Conservation (phyloP, 2,329 filamentous ascomycete species). For the Trichoderma gracile region DNA sequence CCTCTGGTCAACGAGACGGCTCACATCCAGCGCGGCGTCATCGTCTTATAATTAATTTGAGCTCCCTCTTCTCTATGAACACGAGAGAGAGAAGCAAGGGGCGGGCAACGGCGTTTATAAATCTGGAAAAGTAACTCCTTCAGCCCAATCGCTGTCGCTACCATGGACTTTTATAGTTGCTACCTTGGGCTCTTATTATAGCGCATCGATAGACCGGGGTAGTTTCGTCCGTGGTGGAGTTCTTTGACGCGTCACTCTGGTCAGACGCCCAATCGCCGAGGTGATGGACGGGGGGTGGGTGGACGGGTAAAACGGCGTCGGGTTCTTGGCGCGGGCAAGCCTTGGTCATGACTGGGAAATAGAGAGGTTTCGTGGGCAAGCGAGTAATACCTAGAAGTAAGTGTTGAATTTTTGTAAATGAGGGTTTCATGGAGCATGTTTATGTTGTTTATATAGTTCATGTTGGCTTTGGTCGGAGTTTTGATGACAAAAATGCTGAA, state of each 20-base stretch:
- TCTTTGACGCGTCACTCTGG: background rate
- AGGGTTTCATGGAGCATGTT: background rate
- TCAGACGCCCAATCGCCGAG: constrained; percentile 15
- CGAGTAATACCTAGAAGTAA: no score
- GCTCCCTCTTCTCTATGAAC: background rate
- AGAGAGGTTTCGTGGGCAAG: constrained; percentile 1
- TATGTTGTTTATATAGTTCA: background rate
- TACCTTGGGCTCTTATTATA: background rate
- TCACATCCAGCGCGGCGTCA: constrained; percentile 39
- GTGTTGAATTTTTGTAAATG: background rate
- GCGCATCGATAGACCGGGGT: background rate
- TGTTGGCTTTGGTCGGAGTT: background rate
- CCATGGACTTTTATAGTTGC: background rate
- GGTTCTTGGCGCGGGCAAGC: constrained; percentile 7
- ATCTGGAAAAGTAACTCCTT: background rate
- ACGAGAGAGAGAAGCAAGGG: background rate
- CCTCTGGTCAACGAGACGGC: constrained; percentile 39
- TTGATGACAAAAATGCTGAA: no score
- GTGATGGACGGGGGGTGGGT: constrained; percentile 3
- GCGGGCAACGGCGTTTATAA: constrained; percentile 8
- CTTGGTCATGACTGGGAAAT: constrained; percentile 7
- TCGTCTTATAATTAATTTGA: constrained; percentile 30
- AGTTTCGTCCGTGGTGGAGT: constrained; percentile 7
- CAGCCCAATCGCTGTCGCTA: background rate
- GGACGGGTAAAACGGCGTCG: constrained; percentile 19